Evolutionary conservation across 164 flowering plant genomes (phyloP).

Genomic region (Aristolochia californica): DNA sequence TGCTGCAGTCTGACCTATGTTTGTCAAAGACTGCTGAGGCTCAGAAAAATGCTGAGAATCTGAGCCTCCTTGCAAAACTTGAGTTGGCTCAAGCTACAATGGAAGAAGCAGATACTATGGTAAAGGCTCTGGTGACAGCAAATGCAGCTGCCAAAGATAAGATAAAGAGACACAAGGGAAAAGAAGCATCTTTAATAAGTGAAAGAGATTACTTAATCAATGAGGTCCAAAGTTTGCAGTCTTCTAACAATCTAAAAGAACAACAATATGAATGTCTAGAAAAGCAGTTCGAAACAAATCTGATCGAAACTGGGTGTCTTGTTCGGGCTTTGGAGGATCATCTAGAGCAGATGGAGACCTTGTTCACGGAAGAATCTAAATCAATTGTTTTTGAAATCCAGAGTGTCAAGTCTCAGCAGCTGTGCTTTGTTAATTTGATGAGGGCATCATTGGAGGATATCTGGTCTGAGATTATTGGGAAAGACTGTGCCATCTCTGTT

Average conservation of each 20-base stretch:
- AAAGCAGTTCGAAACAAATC: slow-evolving; percentile 25
- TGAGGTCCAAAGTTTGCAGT: slow-evolving; percentile 43
- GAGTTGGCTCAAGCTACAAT: slow-evolving; percentile 74
- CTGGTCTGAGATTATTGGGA: slow-evolving; percentile 78
- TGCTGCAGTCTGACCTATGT: slow-evolving; percentile 45
- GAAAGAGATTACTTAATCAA: slow-evolving; percentile 32
- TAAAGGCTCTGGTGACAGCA: slow-evolving; percentile 63
- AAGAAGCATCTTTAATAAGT: slow-evolving; percentile 15
- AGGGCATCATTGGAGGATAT: slow-evolving; percentile 65
- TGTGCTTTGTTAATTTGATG: slow-evolving; percentile 28
- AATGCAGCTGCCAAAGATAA: slow-evolving; percentile 66
- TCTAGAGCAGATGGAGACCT: slow-evolving; percentile 23
- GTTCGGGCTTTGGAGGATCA: slow-evolving; percentile 43
- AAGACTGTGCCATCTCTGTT: slow-evolving; percentile 79
- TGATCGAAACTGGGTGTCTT: slow-evolving; percentile 25
- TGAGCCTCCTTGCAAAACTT: slow-evolving; percentile 54
- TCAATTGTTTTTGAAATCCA: slow-evolving; percentile 34
- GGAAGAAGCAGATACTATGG: slow-evolving; percentile 70
- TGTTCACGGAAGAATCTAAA: slow-evolving; percentile 26
- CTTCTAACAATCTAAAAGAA: slow-evolving; percentile 26
- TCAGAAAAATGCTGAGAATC: slow-evolving; percentile 63
- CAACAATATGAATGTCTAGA: slow-evolving; percentile 34
- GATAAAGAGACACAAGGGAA: slow-evolving; percentile 32
- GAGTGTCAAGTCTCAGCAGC: slow-evolving; percentile 35
- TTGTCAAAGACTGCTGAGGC: slow-evolving; percentile 45